A percentile compares a stretch with the other conserved stretches of the same genome.
Conservation (phyloP, 768 basidiomycete genomes). For the Tricholoma matsutake region DNA sequence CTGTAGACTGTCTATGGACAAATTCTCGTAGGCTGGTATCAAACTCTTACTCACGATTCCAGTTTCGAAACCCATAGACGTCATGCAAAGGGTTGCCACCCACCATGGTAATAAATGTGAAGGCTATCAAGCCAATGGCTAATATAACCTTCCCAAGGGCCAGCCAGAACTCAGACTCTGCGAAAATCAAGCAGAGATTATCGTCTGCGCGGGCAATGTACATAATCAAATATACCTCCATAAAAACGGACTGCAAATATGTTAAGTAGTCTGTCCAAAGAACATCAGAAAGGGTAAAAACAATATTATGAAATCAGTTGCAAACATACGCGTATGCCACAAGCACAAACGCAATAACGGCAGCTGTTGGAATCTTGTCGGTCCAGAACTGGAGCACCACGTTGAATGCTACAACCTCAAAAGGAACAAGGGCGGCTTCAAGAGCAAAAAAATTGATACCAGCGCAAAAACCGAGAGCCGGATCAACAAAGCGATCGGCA, state of each 20-base stretch:
- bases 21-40: neutral
- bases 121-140: constrained; percentile 44
- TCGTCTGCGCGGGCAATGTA: neutral
- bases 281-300: neutral
- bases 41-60: constrained; percentile 37
- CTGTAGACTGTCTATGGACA: constrained; percentile 19
- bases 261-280: constrained; percentile 36
- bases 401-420: constrained; percentile 55
- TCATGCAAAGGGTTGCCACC: constrained; percentile 57
- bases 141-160: constrained; percentile 49
- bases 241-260: constrained; percentile 48
- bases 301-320: neutral
- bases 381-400: constrained; percentile 54
- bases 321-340: constrained; percentile 37
- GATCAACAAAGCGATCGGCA: constrained; percentile 55
- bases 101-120: constrained; percentile 59
- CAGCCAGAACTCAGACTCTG: constrained; percentile 58
- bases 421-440: constrained; percentile 39
- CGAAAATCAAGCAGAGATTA: neutral
- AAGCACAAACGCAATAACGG: constrained; percentile 44
- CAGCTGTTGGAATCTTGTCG: constrained; percentile 43
- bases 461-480: constrained; percentile 52
- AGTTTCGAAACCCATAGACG: constrained; percentile 52
- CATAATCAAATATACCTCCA: constrained; percentile 31
- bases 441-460: constrained; percentile 60